phyloP scores from a whole-genome alignment of 1,284 basidiomycete species.

The Fomitopsis betulina region DNA sequence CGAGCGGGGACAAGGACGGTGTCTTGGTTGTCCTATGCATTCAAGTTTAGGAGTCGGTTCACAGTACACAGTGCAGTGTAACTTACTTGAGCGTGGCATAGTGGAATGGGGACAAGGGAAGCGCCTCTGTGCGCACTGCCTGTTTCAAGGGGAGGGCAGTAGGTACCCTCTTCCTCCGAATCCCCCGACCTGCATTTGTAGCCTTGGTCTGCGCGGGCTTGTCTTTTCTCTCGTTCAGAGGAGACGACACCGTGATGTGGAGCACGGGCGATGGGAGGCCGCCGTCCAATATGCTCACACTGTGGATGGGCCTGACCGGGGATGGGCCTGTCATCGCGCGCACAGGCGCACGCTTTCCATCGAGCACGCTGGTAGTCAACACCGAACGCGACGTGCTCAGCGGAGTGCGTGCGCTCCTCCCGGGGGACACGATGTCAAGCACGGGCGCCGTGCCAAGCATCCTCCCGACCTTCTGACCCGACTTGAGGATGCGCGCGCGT shows the following conservation, averaged over 20 bases:
- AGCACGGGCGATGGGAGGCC: slow-evolving; percentile 4
- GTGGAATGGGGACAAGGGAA: slow-evolving; percentile 10
- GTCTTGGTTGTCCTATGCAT: not conserved
- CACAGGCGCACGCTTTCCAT: not conserved
- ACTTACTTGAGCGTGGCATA: slow-evolving; percentile 9
- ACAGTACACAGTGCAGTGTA: not conserved
- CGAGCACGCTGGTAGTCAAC: not conserved
- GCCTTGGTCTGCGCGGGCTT: not conserved
- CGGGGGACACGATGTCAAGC: slow-evolving; percentile 14
- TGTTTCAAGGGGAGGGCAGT: slow-evolving; percentile 12
- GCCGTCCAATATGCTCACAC: not conserved
- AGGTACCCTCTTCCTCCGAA: slow-evolving; percentile 13
- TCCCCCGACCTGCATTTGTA: not conserved
- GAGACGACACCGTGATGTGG: not conserved
- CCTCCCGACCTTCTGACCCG: slow-evolving; percentile 18
- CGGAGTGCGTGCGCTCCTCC: slow-evolving; percentile 3
- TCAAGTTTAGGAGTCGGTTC: not conserved
- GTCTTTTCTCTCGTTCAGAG: not conserved
- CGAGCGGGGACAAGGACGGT: slow-evolving; percentile 6
- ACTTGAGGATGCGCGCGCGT: slow-evolving; percentile 15
- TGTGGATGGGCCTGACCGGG: slow-evolving; percentile 1
- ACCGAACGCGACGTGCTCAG: not conserved
- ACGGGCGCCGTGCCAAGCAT: slow-evolving; percentile 16
- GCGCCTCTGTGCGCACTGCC: slow-evolving; percentile 4
- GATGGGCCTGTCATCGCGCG: not conserved